Evolutionary conservation across 768 basidiomycete genomes (phyloP).

Genomic region (Daedaleopsis nitida): DNA sequence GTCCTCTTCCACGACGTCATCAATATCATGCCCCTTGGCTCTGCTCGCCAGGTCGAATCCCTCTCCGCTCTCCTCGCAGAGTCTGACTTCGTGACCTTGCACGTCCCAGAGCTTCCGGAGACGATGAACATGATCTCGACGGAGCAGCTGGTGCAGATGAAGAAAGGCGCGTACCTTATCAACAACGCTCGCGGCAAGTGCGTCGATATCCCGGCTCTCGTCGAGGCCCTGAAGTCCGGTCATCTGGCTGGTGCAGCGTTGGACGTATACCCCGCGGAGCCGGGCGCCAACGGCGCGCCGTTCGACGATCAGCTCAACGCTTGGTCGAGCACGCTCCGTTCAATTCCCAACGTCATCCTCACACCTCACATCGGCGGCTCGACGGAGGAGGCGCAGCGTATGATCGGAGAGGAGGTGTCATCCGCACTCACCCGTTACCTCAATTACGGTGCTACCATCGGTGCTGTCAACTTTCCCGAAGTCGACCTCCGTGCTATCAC

Average conservation of each 20-base stretch:
- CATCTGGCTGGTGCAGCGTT: slow-evolving; percentile 90
- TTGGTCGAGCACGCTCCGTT: slow-evolving; percentile 78
- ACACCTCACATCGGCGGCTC: slow-evolving; percentile 99
- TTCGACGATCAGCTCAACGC: slow-evolving; percentile 89
- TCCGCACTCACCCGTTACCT: slow-evolving; percentile 85
- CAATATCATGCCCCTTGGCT: slow-evolving; percentile 97
- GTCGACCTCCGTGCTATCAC: slow-evolving; percentile 94
- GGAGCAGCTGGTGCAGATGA: slow-evolving; percentile 85
- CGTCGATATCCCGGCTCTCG: slow-evolving; percentile 91
- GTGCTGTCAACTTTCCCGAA: slow-evolving; percentile 99
- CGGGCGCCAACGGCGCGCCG: slow-evolving; percentile 84
- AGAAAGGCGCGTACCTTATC: slow-evolving; percentile 91
- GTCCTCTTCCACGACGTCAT: slow-evolving; percentile 95
- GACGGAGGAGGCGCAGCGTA: slow-evolving; percentile 96
- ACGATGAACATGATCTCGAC: slow-evolving; percentile 91
- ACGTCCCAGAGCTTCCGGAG: slow-evolving; percentile 95
- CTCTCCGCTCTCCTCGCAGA: slow-evolving; percentile 71
- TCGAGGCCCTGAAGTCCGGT: slow-evolving; percentile 77
- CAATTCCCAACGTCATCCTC: slow-evolving; percentile 88
- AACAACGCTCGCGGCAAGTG: slow-evolving; percentile 98
- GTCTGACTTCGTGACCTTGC: slow-evolving; percentile 94
- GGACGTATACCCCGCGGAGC: slow-evolving; percentile 95
- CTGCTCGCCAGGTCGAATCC: slow-evolving; percentile 85
- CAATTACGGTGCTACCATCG: slow-evolving; percentile 86
- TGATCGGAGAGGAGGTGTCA: slow-evolving; percentile 96